phyloP scores from a whole-genome alignment of 352 stramenopile species.

The Phytophthora idaei region DNA sequence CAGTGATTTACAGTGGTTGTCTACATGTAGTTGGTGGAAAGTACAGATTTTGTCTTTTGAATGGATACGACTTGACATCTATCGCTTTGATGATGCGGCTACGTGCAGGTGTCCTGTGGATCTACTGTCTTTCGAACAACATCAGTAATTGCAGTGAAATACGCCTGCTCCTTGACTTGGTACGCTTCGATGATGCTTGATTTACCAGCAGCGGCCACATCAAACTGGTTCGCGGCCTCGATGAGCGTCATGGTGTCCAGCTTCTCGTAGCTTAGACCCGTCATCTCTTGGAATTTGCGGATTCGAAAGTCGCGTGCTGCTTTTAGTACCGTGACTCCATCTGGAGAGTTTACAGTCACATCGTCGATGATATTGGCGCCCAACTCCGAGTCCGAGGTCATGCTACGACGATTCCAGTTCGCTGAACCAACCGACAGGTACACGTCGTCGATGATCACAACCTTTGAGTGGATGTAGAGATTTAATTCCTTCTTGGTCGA shows the following conservation, averaged over 20 bases:
- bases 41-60: no score
- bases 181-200: constrained; percentile 23
- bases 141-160: constrained; percentile 11
- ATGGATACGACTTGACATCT: no score
- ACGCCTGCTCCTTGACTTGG: constrained; percentile 10
- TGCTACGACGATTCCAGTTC: constrained; percentile 74
- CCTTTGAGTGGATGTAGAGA: constrained; percentile 64
- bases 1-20: no score
- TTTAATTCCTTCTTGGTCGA: constrained; percentile 33
- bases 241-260: constrained; percentile 51
- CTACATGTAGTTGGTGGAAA: no score
- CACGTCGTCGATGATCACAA: constrained; percentile 63
- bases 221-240: constrained; percentile 41
- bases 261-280: constrained; percentile 38
- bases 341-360: constrained; percentile 25
- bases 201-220: constrained; percentile 26
- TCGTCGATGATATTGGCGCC: constrained; percentile 53
- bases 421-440: constrained; percentile 54
- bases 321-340: constrained; percentile 39
- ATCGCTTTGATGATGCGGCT: not conserved
- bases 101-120: constrained; percentile 20
- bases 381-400: constrained; percentile 66
- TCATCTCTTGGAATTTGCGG: constrained; percentile 67
- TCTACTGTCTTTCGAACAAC: constrained; percentile 11
- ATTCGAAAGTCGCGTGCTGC: constrained; percentile 56